These are phyloP conservation scores for Diophrys sp. DNA, from an alignment of 73 alveolate genomes.

Conservation along the genomic window DNA sequence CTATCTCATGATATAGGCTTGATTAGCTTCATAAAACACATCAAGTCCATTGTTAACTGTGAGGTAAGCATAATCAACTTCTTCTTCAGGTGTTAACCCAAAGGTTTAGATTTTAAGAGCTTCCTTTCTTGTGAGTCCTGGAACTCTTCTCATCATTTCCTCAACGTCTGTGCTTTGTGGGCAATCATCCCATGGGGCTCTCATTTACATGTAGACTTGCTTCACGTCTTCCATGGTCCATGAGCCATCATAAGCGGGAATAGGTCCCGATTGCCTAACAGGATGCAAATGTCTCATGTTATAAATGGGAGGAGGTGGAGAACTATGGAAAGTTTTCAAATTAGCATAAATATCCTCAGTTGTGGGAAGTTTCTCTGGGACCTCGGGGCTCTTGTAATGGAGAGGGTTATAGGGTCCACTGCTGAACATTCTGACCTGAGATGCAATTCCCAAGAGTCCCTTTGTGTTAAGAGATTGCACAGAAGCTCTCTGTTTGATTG, in stretches of 20 bases:
- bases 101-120: constrained; percentile 69
- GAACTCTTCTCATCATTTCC: constrained; percentile 92
- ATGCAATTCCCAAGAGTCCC: not conserved
- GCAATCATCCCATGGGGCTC: constrained; percentile 73
- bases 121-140: constrained; percentile 91
- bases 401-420: constrained; percentile 91
- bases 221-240: constrained; percentile 89
- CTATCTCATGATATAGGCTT: constrained; percentile 83
- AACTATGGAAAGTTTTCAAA: constrained; percentile 64
- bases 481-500: constrained; percentile 4
- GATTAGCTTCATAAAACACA: constrained; percentile 76
- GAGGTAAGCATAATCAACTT: constrained; percentile 82
- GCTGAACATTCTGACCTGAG: constrained; percentile 23
- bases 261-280: constrained; percentile 89
- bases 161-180: constrained; percentile 81
- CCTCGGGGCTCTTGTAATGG: constrained; percentile 60
- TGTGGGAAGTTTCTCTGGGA: constrained; percentile 77
- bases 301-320: constrained; percentile 68
- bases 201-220: constrained; percentile 60
- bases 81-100: constrained; percentile 89
- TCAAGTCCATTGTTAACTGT: constrained; percentile 80
- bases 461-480: not conserved
- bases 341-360: constrained; percentile 77
- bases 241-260: constrained; percentile 91
- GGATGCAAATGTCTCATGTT: constrained; percentile 91